These are phyloP conservation scores for Aphanomyces astaci DNA, from an alignment of 352 stramenopile species.

Conservation along the genomic window DNA sequence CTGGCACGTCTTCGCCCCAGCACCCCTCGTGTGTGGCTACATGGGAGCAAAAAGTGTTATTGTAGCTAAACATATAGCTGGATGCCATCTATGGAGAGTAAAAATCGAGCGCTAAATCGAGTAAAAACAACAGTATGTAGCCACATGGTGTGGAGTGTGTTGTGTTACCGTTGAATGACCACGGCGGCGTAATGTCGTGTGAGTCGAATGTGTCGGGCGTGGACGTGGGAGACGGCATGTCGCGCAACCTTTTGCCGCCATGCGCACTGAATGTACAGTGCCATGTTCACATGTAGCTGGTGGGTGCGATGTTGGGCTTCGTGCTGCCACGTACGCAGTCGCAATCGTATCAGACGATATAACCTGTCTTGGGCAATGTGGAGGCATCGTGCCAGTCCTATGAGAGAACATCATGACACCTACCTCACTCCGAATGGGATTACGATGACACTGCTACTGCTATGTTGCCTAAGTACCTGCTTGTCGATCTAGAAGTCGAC, in stretches of 20 bases:
- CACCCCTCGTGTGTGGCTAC: background rate
- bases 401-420: background rate
- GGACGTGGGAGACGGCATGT: background rate
- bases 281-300: background rate
- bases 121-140: too few species aligned
- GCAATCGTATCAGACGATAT: background rate
- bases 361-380: background rate
- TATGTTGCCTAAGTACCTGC: background rate
- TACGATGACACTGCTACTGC: too few species aligned
- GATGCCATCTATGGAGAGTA: too few species aligned
- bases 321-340: background rate
- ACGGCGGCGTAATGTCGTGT: background rate
- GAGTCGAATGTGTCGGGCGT: background rate
- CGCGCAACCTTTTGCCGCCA: constrained; percentile 12
- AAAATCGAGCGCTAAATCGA: too few species aligned
- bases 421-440: too few species aligned
- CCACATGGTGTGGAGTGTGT: too few species aligned
- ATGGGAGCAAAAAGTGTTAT: too few species aligned
- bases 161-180: background rate
- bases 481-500: background rate
- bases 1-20: background rate
- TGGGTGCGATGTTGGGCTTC: background rate
- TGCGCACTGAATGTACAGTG: constrained; percentile 8
- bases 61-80: too few species aligned
- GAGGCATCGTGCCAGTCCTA: constrained; percentile 11